Percentiles rank a stretch among this genome's conserved stretches.
phyloP scores from a whole-genome alignment of 2,329 filamentous ascomycete genomes.

The Nigrospora oryzae region DNA sequence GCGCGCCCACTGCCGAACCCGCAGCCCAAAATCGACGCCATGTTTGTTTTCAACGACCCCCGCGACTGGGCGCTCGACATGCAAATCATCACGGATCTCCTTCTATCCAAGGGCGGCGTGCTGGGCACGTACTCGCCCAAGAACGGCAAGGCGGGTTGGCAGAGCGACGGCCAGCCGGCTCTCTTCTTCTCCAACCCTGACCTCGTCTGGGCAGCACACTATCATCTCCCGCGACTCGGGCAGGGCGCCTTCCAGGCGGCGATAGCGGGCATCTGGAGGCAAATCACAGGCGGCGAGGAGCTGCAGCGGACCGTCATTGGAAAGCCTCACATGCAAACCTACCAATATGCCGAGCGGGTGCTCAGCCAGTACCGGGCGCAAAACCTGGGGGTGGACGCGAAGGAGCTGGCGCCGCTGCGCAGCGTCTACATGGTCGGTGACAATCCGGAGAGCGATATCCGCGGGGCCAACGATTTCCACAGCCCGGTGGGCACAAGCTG shows the following conservation, averaged over 20 bases:
- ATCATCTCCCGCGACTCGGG: slow-evolving; percentile 78
- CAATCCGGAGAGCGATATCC: slow-evolving; percentile 83
- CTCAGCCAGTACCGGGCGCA: slow-evolving; percentile 52
- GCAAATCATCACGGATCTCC: slow-evolving; percentile 74
- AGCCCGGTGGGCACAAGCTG: slow-evolving; percentile 64
- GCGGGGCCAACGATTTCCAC: slow-evolving; percentile 70
- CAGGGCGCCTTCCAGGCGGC: slow-evolving; percentile 87
- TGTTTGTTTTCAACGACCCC: slow-evolving; percentile 93
- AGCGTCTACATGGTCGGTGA: slow-evolving; percentile 93
- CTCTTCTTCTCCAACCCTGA: slow-evolving; percentile 90
- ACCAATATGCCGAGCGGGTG: slow-evolving; percentile 73
- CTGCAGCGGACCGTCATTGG: slow-evolving; percentile 65
- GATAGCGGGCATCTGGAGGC: slow-evolving; percentile 69
- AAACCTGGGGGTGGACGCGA: slow-evolving; percentile 25
- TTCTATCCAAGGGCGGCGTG: slow-evolving; percentile 71
- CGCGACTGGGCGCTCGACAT: slow-evolving; percentile 91
- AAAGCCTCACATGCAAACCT: slow-evolving; percentile 73
- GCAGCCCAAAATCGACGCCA: slow-evolving; percentile 68
- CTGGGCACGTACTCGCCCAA: slow-evolving; percentile 70
- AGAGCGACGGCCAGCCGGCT: slow-evolving; percentile 69
- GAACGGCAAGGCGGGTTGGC: slow-evolving; percentile 72
- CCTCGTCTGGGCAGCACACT: slow-evolving; percentile 78
- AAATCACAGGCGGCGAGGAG: slow-evolving; percentile 55
- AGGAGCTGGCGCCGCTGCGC: slow-evolving; percentile 38
- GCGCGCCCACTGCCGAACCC: slow-evolving; percentile 48